Conservation (phyloP, 2,329 filamentous ascomycete species). For the Fusarium subglutinans region DNA sequence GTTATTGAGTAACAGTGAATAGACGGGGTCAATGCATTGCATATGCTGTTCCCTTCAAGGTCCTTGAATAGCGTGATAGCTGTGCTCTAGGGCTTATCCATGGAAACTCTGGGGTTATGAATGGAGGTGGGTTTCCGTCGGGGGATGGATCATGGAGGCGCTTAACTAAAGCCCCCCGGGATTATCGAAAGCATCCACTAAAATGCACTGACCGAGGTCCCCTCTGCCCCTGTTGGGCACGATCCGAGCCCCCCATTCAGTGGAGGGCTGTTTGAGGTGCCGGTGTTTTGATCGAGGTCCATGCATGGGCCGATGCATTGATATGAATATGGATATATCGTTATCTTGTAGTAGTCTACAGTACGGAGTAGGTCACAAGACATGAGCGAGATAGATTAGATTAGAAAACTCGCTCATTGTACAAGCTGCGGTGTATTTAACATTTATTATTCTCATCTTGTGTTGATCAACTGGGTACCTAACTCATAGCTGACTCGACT, state of each 20-base stretch:
- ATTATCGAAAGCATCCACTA: constrained; percentile 14
- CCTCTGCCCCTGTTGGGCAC: constrained; percentile 23
- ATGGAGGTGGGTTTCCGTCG: background rate
- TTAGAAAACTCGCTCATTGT: background rate
- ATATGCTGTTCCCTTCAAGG: background rate
- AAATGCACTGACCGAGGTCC: constrained; percentile 14
- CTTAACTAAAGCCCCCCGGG: constrained; percentile 7
- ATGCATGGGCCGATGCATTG: background rate
- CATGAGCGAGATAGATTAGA: background rate
- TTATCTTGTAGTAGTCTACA: constrained; percentile 2
- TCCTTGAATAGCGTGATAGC: constrained; percentile 9
- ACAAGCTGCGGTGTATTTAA: constrained; percentile 6
- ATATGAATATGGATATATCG: constrained; percentile 7
- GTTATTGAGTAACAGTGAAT: background rate
- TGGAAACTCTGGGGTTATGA: constrained; percentile 26
- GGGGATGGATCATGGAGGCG: background rate
- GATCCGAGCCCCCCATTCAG: constrained; percentile 18
- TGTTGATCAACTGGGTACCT: background rate
- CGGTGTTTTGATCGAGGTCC: background rate
- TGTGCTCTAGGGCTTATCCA: background rate
- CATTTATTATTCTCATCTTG: background rate
- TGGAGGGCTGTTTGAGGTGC: constrained; percentile 14
- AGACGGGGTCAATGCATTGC: background rate
- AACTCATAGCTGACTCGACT: background rate
- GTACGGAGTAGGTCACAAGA: constrained; percentile 17